Evolutionary conservation across 1,284 basidiomycete species (phyloP).

Genomic region (Irpex rosettiformis): DNA sequence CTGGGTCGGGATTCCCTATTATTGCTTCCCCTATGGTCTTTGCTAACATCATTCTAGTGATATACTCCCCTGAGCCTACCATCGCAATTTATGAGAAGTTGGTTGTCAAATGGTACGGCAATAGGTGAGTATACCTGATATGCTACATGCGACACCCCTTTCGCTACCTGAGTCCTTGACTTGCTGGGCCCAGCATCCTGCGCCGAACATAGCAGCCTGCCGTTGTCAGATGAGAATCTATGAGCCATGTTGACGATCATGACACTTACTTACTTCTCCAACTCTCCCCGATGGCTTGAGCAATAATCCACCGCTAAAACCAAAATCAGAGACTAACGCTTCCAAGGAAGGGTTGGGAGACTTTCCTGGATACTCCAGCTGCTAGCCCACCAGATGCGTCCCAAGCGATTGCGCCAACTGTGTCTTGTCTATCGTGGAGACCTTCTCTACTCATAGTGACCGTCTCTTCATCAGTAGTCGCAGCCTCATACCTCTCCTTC

Average conservation of each 20-base stretch:
- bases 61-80: slow-evolving; percentile 40
- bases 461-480: slow-evolving; percentile 2
- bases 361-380: slow-evolving; percentile 73
- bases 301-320: slow-evolving; percentile 64
- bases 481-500: slow-evolving; percentile 41
- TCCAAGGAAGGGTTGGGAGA: no score
- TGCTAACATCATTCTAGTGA: slow-evolving; percentile 35
- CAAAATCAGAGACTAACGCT: not conserved
- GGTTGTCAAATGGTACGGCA: not conserved
- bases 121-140: slow-evolving; percentile 48
- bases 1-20: slow-evolving; percentile 18
- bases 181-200: slow-evolving; percentile 67
- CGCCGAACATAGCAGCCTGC: slow-evolving; percentile 60
- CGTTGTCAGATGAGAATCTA: not conserved
- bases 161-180: slow-evolving; percentile 4
- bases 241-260: not conserved
- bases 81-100: not conserved
- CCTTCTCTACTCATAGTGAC: slow-evolving; percentile 7
- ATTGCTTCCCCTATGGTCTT: slow-evolving; percentile 30
- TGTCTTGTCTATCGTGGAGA: slow-evolving; percentile 54
- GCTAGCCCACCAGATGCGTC: slow-evolving; percentile 43
- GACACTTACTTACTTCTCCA: slow-evolving; percentile 50
- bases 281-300: slow-evolving; percentile 68
- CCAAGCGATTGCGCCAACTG: slow-evolving; percentile 68
- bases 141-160: slow-evolving; percentile 53